Conservation (phyloP, 768 basidiomycete genomes). For the Auriscalpium orientale region DNA sequence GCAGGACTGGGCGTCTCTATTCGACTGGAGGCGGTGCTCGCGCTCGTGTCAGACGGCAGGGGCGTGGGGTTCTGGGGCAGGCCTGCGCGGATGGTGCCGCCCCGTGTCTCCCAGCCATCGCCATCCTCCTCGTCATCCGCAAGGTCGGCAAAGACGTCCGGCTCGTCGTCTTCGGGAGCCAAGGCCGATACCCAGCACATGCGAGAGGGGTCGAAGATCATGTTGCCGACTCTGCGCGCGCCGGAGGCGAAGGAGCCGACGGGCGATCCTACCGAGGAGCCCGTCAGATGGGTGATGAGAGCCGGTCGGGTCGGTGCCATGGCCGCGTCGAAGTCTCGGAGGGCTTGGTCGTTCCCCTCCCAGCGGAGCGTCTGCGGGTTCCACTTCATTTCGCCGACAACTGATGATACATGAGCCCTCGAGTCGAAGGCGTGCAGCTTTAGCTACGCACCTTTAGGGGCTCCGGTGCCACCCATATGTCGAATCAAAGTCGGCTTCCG, state of each 20-base stretch:
- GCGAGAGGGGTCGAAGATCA: conserved; percentile 90
- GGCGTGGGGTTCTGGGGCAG: conserved; percentile 24
- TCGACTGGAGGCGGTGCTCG: conserved; percentile 24
- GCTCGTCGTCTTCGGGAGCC: conserved; percentile 85
- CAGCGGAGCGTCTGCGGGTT: conserved; percentile 85
- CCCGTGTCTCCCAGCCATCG: conserved; percentile 62
- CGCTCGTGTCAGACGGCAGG: conserved; percentile 18
- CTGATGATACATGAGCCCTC: conserved; percentile 33
- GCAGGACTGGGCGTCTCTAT: conserved; percentile 50
- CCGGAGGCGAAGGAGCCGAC: conserved; percentile 67
- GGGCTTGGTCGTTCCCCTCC: conserved; percentile 93
- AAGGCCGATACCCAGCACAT: conserved; percentile 95
- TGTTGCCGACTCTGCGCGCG: conserved; percentile 90
- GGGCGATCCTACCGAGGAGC: conserved; percentile 79
- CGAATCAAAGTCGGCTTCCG: conserved; percentile 86
- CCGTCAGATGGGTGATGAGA: conserved; percentile 88
- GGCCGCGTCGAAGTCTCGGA: conserved; percentile 82
- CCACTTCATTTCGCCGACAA: conserved; percentile 96
- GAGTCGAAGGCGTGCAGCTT: conserved; percentile 1
- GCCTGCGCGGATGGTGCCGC: conserved; percentile 72
- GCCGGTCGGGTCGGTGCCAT: conserved; percentile 86
- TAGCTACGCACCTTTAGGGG: conserved; percentile 60
- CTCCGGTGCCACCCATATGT: conserved; percentile 59
- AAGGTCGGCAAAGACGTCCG: conserved; percentile 90
- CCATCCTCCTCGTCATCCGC: conserved; percentile 87